Base-by-base conservation (phyloP, 2,329 filamentous ascomycete genomes). In the Verticillium dahliae region DNA sequence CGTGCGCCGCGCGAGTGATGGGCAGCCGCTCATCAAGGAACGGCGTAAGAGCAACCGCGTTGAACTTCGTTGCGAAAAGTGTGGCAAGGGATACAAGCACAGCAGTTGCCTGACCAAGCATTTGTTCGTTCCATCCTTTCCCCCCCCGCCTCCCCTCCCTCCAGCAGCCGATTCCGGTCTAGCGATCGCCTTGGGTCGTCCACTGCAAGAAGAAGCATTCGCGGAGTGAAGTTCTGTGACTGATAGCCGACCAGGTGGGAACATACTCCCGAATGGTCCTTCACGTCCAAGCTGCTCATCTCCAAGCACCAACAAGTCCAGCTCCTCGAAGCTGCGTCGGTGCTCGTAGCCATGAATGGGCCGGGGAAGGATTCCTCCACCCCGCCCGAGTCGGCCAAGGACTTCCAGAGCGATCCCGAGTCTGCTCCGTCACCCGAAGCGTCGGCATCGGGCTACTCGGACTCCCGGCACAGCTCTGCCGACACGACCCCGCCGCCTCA, bases 61-160 rank as follows among this genome's bases (percentile, higher is more conserved):
- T 72, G 94, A 98, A 76, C 86, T 99, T 74, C 92, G 90, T 78
- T 99, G 95, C 81, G 92, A 97, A 75, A 94, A 93, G 79, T 99
- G 95, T 82, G 94, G 94, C 78, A 99, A 99, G 85, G 92, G 92
- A 80, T 99, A 99, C 87, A 99, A 99, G 88, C 95, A 99, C 85
- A 96, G 93, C 87, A 98, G 95, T 83, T 99, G 95, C 87, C 87
- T 99, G 83, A 96, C 91, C 76, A 99, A 98, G 87, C 95, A 99
- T 88, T 90, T 97, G 95, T 98, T 88, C 86, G 95, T 97, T 84
- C 81, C 84, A 87, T 84, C 81, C 79, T 78, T 79, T 78, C 79
- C 77, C 73, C 73, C 75, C 74, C 71, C 70, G 67, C 70, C 69
- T 73, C 69, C 74, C 63, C 62, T 62, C 63, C 64, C 61, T 56